phyloP scores from a whole-genome alignment of 805 yeast genomes.

The Candida qinlingensis region DNA sequence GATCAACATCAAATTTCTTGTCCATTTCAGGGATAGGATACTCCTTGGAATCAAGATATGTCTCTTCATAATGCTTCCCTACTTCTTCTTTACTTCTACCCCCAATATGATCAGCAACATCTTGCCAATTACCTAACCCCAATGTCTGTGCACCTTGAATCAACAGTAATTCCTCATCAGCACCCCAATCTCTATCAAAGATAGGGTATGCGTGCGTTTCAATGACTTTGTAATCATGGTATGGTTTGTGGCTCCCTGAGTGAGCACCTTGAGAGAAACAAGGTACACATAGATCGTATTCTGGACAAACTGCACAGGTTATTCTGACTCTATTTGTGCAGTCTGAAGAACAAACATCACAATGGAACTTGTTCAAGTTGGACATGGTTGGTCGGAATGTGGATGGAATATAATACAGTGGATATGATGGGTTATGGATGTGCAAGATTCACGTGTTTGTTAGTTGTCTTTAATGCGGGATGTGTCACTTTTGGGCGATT shows the following conservation, averaged over 20 bases:
- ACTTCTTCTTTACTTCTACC: constrained; percentile 90
- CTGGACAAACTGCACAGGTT: constrained; percentile 86
- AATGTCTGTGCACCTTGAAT: constrained; percentile 88
- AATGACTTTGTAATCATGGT: constrained; percentile 85
- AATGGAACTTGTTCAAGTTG: constrained; percentile 55
- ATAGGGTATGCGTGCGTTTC: constrained; percentile 96
- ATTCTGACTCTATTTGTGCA: constrained; percentile 90
- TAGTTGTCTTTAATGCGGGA: not conserved
- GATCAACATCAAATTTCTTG: constrained; percentile 58
- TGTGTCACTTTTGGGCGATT: not conserved
- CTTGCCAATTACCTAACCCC: constrained; percentile 98
- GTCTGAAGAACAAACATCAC: constrained; percentile 96
- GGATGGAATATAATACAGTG: not conserved
- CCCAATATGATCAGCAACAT: constrained; percentile 94
- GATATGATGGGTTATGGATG: too few relatives aligned
- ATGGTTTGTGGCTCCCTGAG: constrained; percentile 86
- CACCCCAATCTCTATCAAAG: constrained; percentile 91
- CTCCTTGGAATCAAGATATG: constrained; percentile 60
- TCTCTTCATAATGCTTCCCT: constrained; percentile 68
- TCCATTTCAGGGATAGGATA: constrained; percentile 91
- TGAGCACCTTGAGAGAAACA: constrained; percentile 84
- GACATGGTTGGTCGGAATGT: constrained; percentile 18
- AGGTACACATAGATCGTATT: constrained; percentile 96
- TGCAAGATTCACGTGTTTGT: not conserved
- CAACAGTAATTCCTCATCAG: constrained; percentile 88